Conservation (phyloP, 1,284 basidiomycete species). For the Flammula alnicola region DNA sequence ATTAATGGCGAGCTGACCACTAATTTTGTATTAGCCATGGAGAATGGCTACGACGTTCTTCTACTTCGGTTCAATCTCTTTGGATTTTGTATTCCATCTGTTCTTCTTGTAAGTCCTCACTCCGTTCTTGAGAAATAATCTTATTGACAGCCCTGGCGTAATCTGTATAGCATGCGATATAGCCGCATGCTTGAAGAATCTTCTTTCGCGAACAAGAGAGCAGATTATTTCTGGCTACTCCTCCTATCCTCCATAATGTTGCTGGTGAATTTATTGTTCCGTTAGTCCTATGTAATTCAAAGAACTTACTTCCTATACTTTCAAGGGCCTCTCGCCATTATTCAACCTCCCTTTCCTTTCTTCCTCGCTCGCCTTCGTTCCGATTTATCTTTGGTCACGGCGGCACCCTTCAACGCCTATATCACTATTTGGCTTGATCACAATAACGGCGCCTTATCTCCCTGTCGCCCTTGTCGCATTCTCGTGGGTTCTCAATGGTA, state of each 20-base stretch:
- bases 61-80: conserved; percentile 91
- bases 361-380: conserved; percentile 87
- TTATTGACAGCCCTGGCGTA: neutral
- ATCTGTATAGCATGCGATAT: conserved; percentile 82
- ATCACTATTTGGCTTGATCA: conserved; percentile 92
- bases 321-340: conserved; percentile 78
- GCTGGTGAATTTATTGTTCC: conserved; percentile 56
- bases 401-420: conserved; percentile 94
- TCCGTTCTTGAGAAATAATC: conserved; percentile 2
- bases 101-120: conserved; percentile 88
- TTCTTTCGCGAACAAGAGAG: conserved; percentile 87
- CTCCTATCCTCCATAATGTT: conserved; percentile 82
- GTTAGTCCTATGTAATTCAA: neutral
- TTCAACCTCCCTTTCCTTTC: conserved; percentile 92
- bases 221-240: conserved; percentile 95
- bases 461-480: conserved; percentile 90
- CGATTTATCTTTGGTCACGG: conserved; percentile 97
- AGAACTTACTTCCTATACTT: neutral
- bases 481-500: conserved; percentile 89
- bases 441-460: conserved; percentile 94
- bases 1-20: neutral
- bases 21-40: conserved; percentile 69
- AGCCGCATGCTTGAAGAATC: conserved; percentile 96
- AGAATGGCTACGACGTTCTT: conserved; percentile 90
- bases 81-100: conserved; percentile 97